A percentile compares a stretch with the other conserved stretches of the same genome.
phyloP scores from a whole-genome alignment of 257 asterid genomes.

The Eucommia ulmoides region DNA sequence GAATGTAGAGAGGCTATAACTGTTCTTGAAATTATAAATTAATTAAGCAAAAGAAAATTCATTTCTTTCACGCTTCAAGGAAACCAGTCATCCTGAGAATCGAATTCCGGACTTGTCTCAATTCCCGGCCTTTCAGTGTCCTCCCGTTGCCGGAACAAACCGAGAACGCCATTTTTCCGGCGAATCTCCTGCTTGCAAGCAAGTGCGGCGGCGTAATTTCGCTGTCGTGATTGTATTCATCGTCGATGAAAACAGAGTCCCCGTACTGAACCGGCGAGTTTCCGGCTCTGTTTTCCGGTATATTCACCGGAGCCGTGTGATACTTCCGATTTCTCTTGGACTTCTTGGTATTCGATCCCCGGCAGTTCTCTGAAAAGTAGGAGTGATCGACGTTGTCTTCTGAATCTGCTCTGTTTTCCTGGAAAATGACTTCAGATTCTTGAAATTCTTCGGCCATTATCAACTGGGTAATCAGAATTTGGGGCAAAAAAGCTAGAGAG shows the following conservation, averaged over 20 bases:
- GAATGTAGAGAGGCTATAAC: not conserved
- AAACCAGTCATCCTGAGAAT: conserved; percentile 1
- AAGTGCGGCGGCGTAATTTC: conserved; percentile 1
- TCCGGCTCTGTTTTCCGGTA: conserved; percentile 32
- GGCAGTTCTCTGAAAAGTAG: too few relatives aligned
- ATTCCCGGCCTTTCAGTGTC: not conserved
- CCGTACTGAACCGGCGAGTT: conserved; percentile 20
- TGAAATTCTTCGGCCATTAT: conserved; percentile 64
- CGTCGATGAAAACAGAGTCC: conserved; percentile 13
- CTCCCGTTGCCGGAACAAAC: conserved; percentile 2
- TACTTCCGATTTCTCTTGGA: conserved; percentile 12
- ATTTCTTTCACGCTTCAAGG: not conserved
- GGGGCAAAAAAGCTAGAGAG: conserved; percentile 4
- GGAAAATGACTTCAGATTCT: conserved; percentile 57
- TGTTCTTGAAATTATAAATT: too few relatives aligned
- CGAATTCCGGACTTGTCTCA: conserved; percentile 1
- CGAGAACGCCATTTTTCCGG: not conserved
- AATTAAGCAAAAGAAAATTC: too few relatives aligned
- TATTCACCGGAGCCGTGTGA: conserved; percentile 38
- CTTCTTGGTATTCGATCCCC: conserved; percentile 18
- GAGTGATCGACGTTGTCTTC: conserved; percentile 8
- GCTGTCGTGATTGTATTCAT: not conserved
- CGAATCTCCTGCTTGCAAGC: not conserved
- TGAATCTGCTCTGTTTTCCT: conserved; percentile 12
- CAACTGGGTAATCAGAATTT: not conserved